phyloP scores from a whole-genome alignment of 2,329 filamentous ascomycete genomes.

The Diaporthe batatas region DNA sequence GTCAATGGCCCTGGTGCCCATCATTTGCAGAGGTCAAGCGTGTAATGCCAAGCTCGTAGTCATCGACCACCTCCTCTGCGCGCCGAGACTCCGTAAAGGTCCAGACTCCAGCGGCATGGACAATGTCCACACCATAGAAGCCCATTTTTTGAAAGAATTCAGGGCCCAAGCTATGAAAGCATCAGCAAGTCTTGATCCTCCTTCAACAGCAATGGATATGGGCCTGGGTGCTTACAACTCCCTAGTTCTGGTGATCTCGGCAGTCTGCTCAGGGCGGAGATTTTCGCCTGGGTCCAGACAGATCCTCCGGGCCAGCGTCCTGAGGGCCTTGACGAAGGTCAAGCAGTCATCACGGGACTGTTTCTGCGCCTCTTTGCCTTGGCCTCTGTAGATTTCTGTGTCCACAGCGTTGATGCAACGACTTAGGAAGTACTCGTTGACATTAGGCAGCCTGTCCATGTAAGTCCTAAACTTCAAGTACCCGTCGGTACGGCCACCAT shows the following conservation, averaged over 20 bases:
- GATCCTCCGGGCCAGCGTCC: neutral
- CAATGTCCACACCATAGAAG: neutral
- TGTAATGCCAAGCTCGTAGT: too few species aligned
- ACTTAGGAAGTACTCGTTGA: neutral
- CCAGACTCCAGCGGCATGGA: neutral
- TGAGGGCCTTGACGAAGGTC: neutral
- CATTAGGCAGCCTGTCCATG: neutral
- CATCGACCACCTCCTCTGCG: neutral
- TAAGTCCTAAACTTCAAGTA: neutral
- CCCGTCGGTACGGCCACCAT: neutral
- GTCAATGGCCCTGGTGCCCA: neutral
- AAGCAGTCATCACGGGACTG: neutral
- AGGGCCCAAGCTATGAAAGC: neutral
- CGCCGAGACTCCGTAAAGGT: neutral
- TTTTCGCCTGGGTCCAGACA: neutral
- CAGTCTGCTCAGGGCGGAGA: neutral
- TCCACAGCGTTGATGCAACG: neutral
- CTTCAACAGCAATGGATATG: neutral
- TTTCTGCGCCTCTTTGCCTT: neutral
- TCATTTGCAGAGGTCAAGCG: too few species aligned
- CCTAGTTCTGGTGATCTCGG: neutral
- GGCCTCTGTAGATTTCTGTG: too few species aligned
- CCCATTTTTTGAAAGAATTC: neutral
- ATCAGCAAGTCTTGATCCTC: neutral
- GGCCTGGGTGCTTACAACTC: neutral